Conservation (phyloP, 2,329 filamentous ascomycete genomes). For the Fusarium tupiense region DNA sequence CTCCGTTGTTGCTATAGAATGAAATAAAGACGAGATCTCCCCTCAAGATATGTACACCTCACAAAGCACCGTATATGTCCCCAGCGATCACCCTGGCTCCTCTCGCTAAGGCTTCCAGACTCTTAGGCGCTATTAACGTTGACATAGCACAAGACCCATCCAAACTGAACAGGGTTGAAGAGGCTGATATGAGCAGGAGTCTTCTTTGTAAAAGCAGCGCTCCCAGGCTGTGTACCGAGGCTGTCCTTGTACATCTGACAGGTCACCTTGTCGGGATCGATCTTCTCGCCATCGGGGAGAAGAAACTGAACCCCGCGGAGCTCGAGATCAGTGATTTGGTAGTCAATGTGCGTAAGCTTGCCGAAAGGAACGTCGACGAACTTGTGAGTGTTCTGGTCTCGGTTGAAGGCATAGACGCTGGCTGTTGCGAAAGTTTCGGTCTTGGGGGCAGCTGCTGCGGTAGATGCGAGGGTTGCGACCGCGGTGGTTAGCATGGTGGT, state of each 20-base stretch:
- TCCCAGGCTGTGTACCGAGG: constrained; percentile 25
- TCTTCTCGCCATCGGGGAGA: neutral
- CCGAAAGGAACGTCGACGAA: neutral
- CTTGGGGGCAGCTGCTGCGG: neutral
- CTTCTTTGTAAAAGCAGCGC: constrained; percentile 18
- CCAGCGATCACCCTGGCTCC: neutral
- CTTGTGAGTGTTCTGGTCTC: neutral
- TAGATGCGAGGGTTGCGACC: neutral
- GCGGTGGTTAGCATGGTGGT: neutral
- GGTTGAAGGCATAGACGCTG: neutral
- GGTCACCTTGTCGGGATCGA: constrained; percentile 9
- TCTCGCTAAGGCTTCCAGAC: neutral
- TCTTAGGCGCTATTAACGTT: neutral
- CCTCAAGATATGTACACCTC: too few species aligned
- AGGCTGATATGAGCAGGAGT: neutral
- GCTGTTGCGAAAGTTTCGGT: neutral
- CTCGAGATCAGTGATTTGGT: neutral
- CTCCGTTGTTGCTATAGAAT: neutral
- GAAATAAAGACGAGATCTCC: neutral
- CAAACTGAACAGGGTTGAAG: neutral
- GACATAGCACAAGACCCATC: neutral
- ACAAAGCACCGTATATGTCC: neutral
- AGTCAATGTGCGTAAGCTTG: neutral
- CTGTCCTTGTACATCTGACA: constrained; percentile 38
- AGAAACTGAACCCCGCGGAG: neutral